Percentiles rank a stretch among this genome's conserved stretches.
These are phyloP conservation scores for Ustilago curta DNA, from an alignment of 1,284 basidiomycete genomes.

Conservation along the genomic window DNA sequence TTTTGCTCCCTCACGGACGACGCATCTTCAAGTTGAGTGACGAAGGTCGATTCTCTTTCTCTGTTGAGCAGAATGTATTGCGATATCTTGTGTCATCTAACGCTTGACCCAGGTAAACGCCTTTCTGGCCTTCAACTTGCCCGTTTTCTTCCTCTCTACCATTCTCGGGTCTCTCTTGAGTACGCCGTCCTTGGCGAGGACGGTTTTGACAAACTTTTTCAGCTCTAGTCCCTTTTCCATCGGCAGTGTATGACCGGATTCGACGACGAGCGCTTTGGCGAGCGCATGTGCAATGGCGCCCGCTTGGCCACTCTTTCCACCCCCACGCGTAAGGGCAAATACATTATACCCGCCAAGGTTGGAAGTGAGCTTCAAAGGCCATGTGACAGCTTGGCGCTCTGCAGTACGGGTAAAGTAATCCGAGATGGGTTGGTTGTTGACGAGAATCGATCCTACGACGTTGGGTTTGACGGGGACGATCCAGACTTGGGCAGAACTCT, in stretches of 20 bases:
- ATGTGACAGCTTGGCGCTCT: slow-evolving; percentile 83
- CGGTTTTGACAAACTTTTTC: slow-evolving; percentile 69
- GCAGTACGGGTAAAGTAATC: slow-evolving; percentile 81
- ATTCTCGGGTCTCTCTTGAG: slow-evolving; percentile 92
- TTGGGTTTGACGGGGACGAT: slow-evolving; percentile 79
- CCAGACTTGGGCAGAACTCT: slow-evolving; percentile 78
- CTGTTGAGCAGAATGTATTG: too few relatives aligned
- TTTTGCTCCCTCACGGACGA: too few relatives aligned
- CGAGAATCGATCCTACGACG: slow-evolving; percentile 75
- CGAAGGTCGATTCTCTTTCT: too few relatives aligned
- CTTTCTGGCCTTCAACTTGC: slow-evolving; percentile 89
- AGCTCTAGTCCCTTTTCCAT: slow-evolving; percentile 46
- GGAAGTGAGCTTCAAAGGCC: slow-evolving; percentile 85
- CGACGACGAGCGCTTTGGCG: slow-evolving; percentile 77
- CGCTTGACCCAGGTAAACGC: slow-evolving; percentile 87
- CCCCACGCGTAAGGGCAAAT: slow-evolving; percentile 87
- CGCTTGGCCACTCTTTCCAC: slow-evolving; percentile 89
- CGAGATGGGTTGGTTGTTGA: slow-evolving; percentile 84
- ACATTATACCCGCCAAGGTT: slow-evolving; percentile 92
- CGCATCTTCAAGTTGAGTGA: too few relatives aligned
- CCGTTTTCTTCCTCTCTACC: slow-evolving; percentile 98
- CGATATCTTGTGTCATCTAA: too few relatives aligned
- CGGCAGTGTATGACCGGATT: slow-evolving; percentile 47
- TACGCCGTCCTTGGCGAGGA: slow-evolving; percentile 85
- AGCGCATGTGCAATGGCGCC: slow-evolving; percentile 88